Base-by-base conservation (phyloP, 163 green algal genomes). In the Trebouxia gelatinosa region DNA sequence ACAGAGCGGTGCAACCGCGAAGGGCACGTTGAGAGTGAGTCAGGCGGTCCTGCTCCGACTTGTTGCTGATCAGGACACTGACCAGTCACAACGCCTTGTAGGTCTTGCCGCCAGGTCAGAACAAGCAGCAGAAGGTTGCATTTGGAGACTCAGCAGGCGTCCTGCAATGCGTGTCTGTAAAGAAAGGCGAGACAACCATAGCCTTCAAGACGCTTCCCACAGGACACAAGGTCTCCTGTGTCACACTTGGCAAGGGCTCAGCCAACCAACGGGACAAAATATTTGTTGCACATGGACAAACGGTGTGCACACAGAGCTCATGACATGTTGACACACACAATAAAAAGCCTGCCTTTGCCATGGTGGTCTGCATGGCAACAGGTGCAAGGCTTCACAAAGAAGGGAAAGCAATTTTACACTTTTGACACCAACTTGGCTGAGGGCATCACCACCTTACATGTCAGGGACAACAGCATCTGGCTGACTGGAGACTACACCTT, bases 361-460 rank as follows among this genome's bases (percentile, higher is more conserved):
- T n/a, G n/a, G n/a, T n/a, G n/a, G n/a, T n/a, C n/a, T n/a, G n/a
- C n/a, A n/a, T n/a, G n/a, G n/a, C n/a, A n/a, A n/a, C 82, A 91
- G 85, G 83, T 94, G 58, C 77, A 79, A 26, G 89, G 89, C 46
- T 61, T 93, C 23, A 92, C 79, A 75, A 91, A 91, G 76, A 94
- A 94, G 82, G 90, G 89, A 67, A 92, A 91, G 70, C 85, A 93
- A 81, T 93, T 95, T 70, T 94, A 93, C 81, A 80, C 77, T 16
- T 93, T 93, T 81, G 87, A 84, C 80, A 92, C 85, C 23, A 82
- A 78, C 65, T 64, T 91, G 0, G 91, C 85, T 2, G 87, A 91
- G 57, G 68, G 61, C 29, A 89, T 93, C 70, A 70, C 75, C 34
- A 84, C 29, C 3, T 21, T 86, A 17, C 59, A 74, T 87, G 62